These are phyloP conservation scores for Ophiostoma sp. DNA, from an alignment of 2,329 filamentous ascomycete species.

Conservation along the genomic window DNA sequence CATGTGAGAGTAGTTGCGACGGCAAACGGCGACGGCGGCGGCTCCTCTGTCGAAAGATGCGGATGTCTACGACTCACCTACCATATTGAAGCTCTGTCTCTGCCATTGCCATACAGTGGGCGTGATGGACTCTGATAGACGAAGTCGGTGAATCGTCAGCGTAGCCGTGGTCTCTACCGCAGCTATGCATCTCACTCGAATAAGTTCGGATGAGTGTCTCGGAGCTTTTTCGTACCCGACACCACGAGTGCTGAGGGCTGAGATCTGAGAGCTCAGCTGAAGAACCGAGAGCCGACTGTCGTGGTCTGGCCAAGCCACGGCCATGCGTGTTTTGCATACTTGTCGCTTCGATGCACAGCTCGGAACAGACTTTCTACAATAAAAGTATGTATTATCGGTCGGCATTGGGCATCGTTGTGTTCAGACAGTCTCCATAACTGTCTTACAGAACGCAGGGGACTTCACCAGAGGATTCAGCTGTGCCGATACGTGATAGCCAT, in stretches of 20 bases:
- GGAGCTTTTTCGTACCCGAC: neutral
- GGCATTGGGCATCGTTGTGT: neutral
- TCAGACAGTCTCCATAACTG: neutral
- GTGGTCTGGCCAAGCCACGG: neutral
- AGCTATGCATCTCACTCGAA: neutral
- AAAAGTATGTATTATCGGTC: too few relatives aligned
- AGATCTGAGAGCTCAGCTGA: neutral
- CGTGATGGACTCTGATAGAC: too few relatives aligned
- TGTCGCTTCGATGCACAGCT: neutral
- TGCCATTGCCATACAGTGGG: too few relatives aligned
- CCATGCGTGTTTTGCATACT: too few relatives aligned
- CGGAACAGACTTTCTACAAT: too few relatives aligned
- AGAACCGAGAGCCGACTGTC: neutral
- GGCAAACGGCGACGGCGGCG: too few relatives aligned
- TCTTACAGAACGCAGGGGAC: neutral
- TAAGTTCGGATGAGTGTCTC: neutral
- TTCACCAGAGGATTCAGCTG: neutral
- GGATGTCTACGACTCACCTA: too few relatives aligned
- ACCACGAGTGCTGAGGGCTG: neutral
- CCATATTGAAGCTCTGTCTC: too few relatives aligned
- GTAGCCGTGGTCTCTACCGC: too few relatives aligned
- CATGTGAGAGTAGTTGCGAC: too few relatives aligned
- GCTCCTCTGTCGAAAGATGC: too few relatives aligned
- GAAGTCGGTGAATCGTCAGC: too few relatives aligned
- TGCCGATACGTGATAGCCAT: neutral